Base-by-base conservation (phyloP, 345 rosid species). In the Linum lewisii region DNA sequence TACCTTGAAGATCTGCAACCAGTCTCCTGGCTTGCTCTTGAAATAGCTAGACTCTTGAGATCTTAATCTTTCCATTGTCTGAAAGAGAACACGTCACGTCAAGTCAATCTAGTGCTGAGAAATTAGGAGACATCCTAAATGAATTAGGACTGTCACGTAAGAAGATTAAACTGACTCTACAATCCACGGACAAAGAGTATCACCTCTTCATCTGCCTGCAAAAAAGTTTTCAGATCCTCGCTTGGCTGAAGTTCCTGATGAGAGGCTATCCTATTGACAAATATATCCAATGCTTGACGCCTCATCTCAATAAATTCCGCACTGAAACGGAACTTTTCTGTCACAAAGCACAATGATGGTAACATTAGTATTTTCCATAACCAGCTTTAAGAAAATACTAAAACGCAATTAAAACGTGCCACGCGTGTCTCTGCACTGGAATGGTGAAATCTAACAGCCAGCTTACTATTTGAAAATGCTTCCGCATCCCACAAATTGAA, bases 201-300 rank as follows among this genome's bases (percentile, higher is more conserved):
- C 36, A 93, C 99, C 95, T 87, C 97, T 78, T 93, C 99, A 65
- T 93, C 97, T 21, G 85, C 99, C 89, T 85, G 95, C 77, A 93
- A 77, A 77, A 93, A 89, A 55, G 92, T 89, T 63, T 91, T 87
- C 69, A 93, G 77, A 80, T 89, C 99, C 54, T 89, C 95, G 76
- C 97, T 93, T 62, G 77, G 95, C 69, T 76, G 91, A 75, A 93
- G 92, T 78, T 85, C 95, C 20, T 74, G 75, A 62, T 89, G 97
- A 6, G 82, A 82, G 59, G 99, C 95, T 65, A 93, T 85, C 64
- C 97, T 82, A 71, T 89, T 90, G 47, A 90, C 84, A 79, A 93
- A 93, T 63, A 80, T 42, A 73, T 93, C 94, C 78, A 93, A 62
- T 11, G 84, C 97, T 70, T 79, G 95, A 59, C 95, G 88, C 77